phyloP scores from a whole-genome alignment of 805 yeast genomes.

The Candida berthetii region DNA sequence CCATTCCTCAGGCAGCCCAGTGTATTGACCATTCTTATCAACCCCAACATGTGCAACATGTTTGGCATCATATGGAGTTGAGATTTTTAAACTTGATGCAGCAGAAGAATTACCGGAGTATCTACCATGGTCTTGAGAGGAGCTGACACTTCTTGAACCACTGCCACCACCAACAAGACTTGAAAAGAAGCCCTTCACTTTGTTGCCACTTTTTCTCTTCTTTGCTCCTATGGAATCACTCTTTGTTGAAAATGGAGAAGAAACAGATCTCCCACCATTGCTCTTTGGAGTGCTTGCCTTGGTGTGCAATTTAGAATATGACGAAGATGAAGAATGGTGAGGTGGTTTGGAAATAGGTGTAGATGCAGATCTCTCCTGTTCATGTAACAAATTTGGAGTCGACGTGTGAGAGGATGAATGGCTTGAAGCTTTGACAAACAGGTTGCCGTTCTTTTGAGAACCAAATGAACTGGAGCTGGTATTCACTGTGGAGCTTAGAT shows the following conservation, averaged over 20 bases:
- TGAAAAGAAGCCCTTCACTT: slow-evolving; percentile 54
- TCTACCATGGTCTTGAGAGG: slow-evolving; percentile 12
- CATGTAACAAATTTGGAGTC: slow-evolving; percentile 3
- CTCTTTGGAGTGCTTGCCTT: background rate
- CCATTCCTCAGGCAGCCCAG: slow-evolving; percentile 94
- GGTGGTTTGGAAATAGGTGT: background rate
- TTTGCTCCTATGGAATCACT: slow-evolving; percentile 5
- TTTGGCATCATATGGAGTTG: slow-evolving; percentile 87
- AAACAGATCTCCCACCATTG: slow-evolving; percentile 13
- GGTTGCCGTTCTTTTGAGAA: slow-evolving; percentile 1
- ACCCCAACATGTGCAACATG: slow-evolving; percentile 93
- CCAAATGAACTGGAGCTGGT: slow-evolving; percentile 5
- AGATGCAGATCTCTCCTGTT: background rate
- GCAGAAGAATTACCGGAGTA: slow-evolving; percentile 10
- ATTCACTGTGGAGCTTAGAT: background rate
- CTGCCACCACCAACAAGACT: slow-evolving; percentile 26
- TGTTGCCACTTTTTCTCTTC: slow-evolving; percentile 38
- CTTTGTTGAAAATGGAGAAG: slow-evolving; percentile 14
- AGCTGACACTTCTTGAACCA: slow-evolving; percentile 20
- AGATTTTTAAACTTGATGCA: slow-evolving; percentile 43
- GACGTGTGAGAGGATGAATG: slow-evolving; percentile 8
- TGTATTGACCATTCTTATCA: slow-evolving; percentile 79
- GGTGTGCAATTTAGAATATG: too few relatives aligned
- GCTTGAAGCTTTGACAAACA: slow-evolving; percentile 1
- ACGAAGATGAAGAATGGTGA: too few relatives aligned